A percentile compares a stretch with the other conserved stretches of the same genome.
Evolutionary conservation across 805 yeast genomes (phyloP).

Genomic region (Sporopachydermia lactativora): DNA sequence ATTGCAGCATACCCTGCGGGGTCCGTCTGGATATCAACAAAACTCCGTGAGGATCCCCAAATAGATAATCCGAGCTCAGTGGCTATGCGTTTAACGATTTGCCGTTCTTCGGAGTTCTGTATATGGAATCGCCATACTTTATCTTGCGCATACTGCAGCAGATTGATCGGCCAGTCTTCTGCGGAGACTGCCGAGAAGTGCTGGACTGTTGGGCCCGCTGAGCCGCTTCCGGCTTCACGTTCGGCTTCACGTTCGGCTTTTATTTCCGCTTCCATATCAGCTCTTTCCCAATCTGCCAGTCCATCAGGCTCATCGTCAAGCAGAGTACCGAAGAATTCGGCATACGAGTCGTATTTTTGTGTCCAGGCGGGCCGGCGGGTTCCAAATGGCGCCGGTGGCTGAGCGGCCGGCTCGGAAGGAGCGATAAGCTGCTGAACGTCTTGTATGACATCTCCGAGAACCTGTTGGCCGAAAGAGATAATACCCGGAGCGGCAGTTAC

Average conservation of each 20-base stretch:
- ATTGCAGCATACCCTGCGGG: conserved; percentile 10
- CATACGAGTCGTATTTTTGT: too few relatives aligned
- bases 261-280: too few relatives aligned
- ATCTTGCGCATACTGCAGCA: conserved; percentile 27
- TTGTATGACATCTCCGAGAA: background rate
- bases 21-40: conserved; percentile 14
- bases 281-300: too few relatives aligned
- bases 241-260: too few relatives aligned
- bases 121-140: conserved; percentile 30
- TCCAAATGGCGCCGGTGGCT: too few relatives aligned
- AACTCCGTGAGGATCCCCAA: conserved; percentile 10
- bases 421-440: too few relatives aligned
- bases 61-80: conserved; percentile 14
- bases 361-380: too few relatives aligned
- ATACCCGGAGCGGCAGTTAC: background rate
- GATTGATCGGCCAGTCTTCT: conserved; percentile 25
- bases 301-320: too few relatives aligned
- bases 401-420: too few relatives aligned
- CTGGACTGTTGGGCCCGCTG: too few relatives aligned
- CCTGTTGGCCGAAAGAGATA: background rate
- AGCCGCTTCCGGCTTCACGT: too few relatives aligned
- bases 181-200: conserved; percentile 21
- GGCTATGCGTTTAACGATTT: conserved; percentile 11
- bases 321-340: too few relatives aligned
- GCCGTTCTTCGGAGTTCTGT: conserved; percentile 8